These are phyloP conservation scores for Spongospora subterranea DNA, from an alignment of 208 protist species.

Conservation along the genomic window DNA sequence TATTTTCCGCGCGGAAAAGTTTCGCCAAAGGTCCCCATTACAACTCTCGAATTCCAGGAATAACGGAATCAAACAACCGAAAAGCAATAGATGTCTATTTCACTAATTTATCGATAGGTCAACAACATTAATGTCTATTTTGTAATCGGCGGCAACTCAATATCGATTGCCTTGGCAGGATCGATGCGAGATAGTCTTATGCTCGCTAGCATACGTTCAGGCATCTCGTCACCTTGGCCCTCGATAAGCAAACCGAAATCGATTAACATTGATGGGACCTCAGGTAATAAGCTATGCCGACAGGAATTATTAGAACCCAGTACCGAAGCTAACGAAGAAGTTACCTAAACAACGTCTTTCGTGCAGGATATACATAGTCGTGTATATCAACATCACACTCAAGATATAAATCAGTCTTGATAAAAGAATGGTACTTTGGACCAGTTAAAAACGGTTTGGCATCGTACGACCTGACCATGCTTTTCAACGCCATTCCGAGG, in stretches of 20 bases:
- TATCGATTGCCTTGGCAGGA: neutral
- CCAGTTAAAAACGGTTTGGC: slow-evolving; percentile 44
- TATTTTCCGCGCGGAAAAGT: too few relatives aligned
- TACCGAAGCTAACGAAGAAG: neutral
- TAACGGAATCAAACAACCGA: too few relatives aligned
- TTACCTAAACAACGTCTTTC: neutral
- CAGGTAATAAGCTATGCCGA: slow-evolving; percentile 43
- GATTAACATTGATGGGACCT: slow-evolving; percentile 32
- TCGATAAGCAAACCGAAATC: slow-evolving; percentile 52
- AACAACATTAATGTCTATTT: neutral
- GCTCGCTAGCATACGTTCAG: slow-evolving; percentile 20
- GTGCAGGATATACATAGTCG: slow-evolving; percentile 47
- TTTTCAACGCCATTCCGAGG: slow-evolving; percentile 15
- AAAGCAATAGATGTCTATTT: too few relatives aligned
- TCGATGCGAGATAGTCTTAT: slow-evolving; percentile 37
- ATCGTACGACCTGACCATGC: slow-evolving; percentile 18
- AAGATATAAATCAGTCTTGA: slow-evolving; percentile 48
- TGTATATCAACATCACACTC: slow-evolving; percentile 51
- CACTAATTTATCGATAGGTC: too few relatives aligned
- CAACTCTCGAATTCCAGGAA: too few relatives aligned
- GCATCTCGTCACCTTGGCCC: slow-evolving; percentile 38
- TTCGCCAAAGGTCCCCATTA: too few relatives aligned
- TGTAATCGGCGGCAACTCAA: slow-evolving; percentile 11
- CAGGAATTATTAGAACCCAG: neutral
- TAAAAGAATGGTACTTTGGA: slow-evolving; percentile 52